Conservation (phyloP, 2,329 filamentous ascomycete genomes). For the Pezicula radicicola region DNA sequence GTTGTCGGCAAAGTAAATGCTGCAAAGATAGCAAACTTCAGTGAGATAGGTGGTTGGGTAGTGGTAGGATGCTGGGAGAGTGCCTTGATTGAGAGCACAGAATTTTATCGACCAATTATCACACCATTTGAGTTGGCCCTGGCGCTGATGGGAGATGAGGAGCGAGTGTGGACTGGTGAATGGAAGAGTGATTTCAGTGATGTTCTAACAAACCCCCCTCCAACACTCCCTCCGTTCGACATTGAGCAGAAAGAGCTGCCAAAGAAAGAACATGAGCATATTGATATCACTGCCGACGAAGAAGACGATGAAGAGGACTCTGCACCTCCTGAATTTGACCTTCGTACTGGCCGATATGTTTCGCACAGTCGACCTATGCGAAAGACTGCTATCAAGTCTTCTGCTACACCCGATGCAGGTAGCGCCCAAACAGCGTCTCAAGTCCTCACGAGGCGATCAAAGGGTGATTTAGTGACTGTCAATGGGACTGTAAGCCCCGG, state of each 20-base stretch:
- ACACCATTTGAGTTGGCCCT: constrained; percentile 92
- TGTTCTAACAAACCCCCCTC: constrained; percentile 4
- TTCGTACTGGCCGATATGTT: constrained; percentile 81
- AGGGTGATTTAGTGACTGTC: constrained; percentile 74
- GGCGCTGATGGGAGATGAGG: constrained; percentile 70
- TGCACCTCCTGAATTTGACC: constrained; percentile 85
- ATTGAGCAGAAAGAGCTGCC: neutral
- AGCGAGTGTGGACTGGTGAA: constrained; percentile 79
- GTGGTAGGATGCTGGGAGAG: constrained; percentile 99
- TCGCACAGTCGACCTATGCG: constrained; percentile 75
- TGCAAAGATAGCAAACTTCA: constrained; percentile 94
- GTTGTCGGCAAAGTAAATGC: constrained; percentile 96
- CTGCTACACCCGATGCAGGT: constrained; percentile 16
- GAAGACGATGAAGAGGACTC: constrained; percentile 65
- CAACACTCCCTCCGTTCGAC: neutral
- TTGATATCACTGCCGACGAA: constrained; percentile 31
- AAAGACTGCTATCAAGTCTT: neutral
- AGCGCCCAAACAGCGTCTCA: constrained; percentile 32
- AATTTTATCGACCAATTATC: constrained; percentile 84
- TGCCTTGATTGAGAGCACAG: constrained; percentile 82
- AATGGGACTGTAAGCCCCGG: constrained; percentile 88
- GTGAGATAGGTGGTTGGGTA: constrained; percentile 93
- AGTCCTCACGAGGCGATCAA: constrained; percentile 60
- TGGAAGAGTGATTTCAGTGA: constrained; percentile 84
- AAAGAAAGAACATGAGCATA: constrained; percentile 8